These are phyloP conservation scores for Calonectria leucothoes DNA, from an alignment of 2,329 filamentous ascomycete genomes.

Conservation along the genomic window DNA sequence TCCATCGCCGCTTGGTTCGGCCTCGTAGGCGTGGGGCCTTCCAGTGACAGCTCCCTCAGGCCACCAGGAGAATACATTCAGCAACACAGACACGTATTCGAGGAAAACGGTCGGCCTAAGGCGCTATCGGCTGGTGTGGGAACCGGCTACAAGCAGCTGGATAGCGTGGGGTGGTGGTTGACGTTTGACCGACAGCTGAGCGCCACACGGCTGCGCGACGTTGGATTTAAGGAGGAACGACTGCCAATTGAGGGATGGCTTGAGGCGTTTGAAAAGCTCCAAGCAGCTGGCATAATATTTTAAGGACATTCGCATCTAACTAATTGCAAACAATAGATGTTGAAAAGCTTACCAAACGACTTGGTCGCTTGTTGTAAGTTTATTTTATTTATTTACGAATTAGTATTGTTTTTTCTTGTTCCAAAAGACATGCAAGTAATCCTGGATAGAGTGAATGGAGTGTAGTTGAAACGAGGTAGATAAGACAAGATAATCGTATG, in stretches of 20 bases:
- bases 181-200: conserved; percentile 61
- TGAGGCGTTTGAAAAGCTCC: conserved; percentile 55
- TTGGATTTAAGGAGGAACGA: conserved; percentile 53
- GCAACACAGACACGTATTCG: conserved; percentile 45
- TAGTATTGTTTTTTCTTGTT: neutral
- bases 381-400: too few relatives aligned
- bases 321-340: neutral
- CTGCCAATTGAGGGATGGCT: conserved; percentile 55
- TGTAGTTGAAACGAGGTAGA: neutral
- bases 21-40: conserved; percentile 40
- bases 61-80: conserved; percentile 47
- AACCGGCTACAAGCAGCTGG: conserved; percentile 50
- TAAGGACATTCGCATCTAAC: neutral
- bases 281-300: conserved; percentile 44
- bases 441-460: neutral
- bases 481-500: neutral
- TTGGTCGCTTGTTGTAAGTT: too few relatives aligned
- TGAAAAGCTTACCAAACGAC: too few relatives aligned
- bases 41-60: neutral
- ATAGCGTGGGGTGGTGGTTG: conserved; percentile 59
- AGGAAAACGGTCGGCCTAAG: conserved; percentile 32
- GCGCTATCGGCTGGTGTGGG: conserved; percentile 49
- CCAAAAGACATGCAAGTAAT: neutral
- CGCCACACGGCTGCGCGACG: conserved; percentile 50
- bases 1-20: conserved; percentile 47